Percentiles rank a stretch among this genome's conserved stretches.
Evolutionary conservation across 768 basidiomycete species (phyloP).

Genomic region (Leccinum variicolor): DNA sequence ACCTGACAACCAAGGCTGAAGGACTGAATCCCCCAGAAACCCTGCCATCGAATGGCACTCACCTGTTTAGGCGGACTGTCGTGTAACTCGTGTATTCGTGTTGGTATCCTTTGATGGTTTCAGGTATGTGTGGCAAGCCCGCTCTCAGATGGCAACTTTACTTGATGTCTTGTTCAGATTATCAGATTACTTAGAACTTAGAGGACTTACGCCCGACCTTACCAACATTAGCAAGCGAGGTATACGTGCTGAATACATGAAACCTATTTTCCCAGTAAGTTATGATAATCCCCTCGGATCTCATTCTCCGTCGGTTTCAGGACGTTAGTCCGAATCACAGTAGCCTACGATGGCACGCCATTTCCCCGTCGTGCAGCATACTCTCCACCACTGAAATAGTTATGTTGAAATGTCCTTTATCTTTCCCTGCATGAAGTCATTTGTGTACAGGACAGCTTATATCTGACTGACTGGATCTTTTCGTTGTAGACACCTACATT

Average conservation of each 20-base stretch:
- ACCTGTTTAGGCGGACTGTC: conserved; percentile 72
- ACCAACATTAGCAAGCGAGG: conserved; percentile 73
- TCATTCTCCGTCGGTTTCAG: not conserved
- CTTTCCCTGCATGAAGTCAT: not conserved
- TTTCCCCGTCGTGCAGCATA: not conserved
- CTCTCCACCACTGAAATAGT: not conserved
- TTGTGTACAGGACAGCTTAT: not conserved
- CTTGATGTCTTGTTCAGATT: conserved; percentile 27
- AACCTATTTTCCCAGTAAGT: conserved; percentile 76
- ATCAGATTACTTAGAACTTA: conserved; percentile 77
- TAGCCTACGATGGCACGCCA: not conserved
- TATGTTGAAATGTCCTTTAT: not conserved
- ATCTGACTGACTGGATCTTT: conserved; percentile 3
- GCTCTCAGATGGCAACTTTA: not conserved
- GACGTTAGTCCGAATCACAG: not conserved
- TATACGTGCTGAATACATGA: conserved; percentile 76
- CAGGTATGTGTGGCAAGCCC: conserved; percentile 4
- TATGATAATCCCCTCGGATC: not conserved
- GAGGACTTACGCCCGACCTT: conserved; percentile 76
- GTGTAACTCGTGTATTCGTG: conserved; percentile 26
- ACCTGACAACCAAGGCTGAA: not conserved
- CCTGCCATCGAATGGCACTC: conserved; percentile 63
- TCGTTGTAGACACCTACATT: conserved; percentile 71
- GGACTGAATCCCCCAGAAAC: not conserved
- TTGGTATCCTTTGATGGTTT: conserved; percentile 85